Base-by-base conservation (phyloP, 139 green algal genomes). In the Chlorella sp. region DNA sequence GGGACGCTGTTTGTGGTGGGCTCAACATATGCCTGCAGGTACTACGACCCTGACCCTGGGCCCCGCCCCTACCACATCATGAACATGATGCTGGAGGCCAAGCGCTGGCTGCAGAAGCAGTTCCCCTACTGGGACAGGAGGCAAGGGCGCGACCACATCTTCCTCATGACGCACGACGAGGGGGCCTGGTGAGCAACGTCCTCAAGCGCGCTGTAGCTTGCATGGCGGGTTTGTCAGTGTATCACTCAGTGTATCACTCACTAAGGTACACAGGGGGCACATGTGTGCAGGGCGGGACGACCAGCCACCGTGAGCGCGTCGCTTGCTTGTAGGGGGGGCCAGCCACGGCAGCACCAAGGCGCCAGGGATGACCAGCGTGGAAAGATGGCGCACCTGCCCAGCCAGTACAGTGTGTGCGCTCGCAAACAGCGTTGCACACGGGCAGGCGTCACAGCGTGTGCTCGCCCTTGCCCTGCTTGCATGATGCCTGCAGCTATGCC, bases 111-210 rank as follows among this genome's bases (percentile, higher is more conserved):
- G 1, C 72, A 69, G 0, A 69, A 49, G 26, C 73, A 75, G 10
- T 89, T 82, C 71, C 80, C 82, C 14, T 89, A 80, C 20, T 35
- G 61, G 35, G 60, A 74, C 33, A 31, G 70, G 1, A 60, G 14
- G 2, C 32, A 33, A 14, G 70, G 70, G 20, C 23, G 24, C 4
- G 83, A 91, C 81, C 86, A 91, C 80, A 83, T 91, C 35, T 88
- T 70, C 32, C 42, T 88, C 1, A 81, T 82, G 55, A 72, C 80
- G 17, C 80, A 89, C 67, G 77, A 81, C 30, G 76, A 81, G 55
- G 76, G 76, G 17, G 70, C 76, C 3, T 81, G 76, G 55, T 76
- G 55, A 55, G 42, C 17, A 26, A 55, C n/a, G n/a, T n/a, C n/a
- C n/a, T n/a, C n/a, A n/a, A n/a, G n/a, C n/a, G n/a, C n/a, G n/a